phyloP scores from a whole-genome alignment of 1,284 basidiomycete genomes.

The Malassezia vespertilionis region DNA sequence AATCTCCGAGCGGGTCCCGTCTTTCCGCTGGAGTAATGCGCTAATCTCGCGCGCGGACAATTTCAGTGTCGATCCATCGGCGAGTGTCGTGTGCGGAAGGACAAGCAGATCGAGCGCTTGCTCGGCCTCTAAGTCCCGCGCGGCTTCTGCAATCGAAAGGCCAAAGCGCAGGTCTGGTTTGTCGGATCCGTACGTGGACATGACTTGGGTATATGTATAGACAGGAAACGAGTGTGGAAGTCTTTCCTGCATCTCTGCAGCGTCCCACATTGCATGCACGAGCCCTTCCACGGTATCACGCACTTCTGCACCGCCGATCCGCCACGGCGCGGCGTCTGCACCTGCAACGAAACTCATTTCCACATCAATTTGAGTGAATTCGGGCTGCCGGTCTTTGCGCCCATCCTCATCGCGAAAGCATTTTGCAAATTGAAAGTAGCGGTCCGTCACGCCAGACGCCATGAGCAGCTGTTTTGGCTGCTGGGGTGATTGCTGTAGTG shows the following conservation, averaged over 20 bases:
- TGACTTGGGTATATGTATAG: slow-evolving; percentile 9
- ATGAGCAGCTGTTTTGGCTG: slow-evolving; percentile 90
- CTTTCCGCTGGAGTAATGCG: slow-evolving; percentile 17
- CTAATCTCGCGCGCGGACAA: slow-evolving; percentile 30
- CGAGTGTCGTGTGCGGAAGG: slow-evolving; percentile 1
- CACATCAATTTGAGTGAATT: slow-evolving; percentile 91
- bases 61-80: neutral
- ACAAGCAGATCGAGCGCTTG: slow-evolving; percentile 14
- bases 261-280: slow-evolving; percentile 57
- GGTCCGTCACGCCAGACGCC: slow-evolving; percentile 75
- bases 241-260: slow-evolving; percentile 53
- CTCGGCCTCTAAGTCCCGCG: slow-evolving; percentile 1
- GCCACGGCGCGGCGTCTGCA: slow-evolving; percentile 53
- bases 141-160: slow-evolving; percentile 49
- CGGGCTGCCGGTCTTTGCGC: slow-evolving; percentile 83
- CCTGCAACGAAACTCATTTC: slow-evolving; percentile 92
- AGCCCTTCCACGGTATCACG: slow-evolving; percentile 31
- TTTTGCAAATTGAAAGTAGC: slow-evolving; percentile 81
- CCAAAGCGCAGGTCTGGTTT: slow-evolving; percentile 85
- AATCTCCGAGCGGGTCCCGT: slow-evolving; percentile 13
- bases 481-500: slow-evolving; percentile 84
- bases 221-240: neutral
- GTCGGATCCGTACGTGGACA: slow-evolving; percentile 65
- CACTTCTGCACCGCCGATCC: slow-evolving; percentile 52
- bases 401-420: slow-evolving; percentile 94